Percentiles rank a stretch among this genome's conserved stretches.
phyloP scores from a whole-genome alignment of 179 eudicot genomes.

The Sideroxylon spinosum region DNA sequence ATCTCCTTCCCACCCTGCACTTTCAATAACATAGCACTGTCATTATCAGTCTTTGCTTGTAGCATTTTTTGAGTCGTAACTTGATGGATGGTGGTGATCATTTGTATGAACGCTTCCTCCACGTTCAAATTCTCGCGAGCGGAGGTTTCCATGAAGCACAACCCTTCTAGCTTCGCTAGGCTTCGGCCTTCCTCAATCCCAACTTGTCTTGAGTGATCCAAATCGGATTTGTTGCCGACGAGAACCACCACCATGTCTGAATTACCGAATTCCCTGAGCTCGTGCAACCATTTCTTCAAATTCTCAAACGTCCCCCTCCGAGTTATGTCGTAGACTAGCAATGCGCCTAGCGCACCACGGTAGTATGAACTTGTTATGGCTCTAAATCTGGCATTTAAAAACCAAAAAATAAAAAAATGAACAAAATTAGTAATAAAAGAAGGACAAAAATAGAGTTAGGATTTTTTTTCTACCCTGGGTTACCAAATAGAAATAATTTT shows the following conservation, averaged over 20 bases:
- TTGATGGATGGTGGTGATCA: slow-evolving; percentile 43
- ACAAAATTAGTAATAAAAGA: no score
- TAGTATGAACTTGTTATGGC: slow-evolving; percentile 68
- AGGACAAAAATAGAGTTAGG: no score
- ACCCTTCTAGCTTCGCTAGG: slow-evolving; percentile 41
- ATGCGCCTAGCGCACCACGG: slow-evolving; percentile 57
- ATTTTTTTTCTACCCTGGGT: no score
- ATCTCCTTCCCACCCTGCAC: slow-evolving; percentile 32
- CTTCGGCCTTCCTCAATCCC: slow-evolving; percentile 40
- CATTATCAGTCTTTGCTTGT: slow-evolving; percentile 28
- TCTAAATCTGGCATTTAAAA: slow-evolving; percentile 37
- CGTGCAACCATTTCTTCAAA: slow-evolving; percentile 46
- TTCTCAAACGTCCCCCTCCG: slow-evolving; percentile 41
- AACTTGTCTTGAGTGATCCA: slow-evolving; percentile 36
- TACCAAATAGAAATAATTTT: no score
- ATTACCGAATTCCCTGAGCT: slow-evolving; percentile 41
- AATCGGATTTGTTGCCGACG: slow-evolving; percentile 57
- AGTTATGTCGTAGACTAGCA: slow-evolving; percentile 57
- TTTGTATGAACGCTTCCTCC: slow-evolving; percentile 47
- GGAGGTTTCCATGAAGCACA: slow-evolving; percentile 51
- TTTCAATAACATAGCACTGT: neutral
- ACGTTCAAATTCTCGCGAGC: slow-evolving; percentile 48
- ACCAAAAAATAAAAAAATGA: neutral
- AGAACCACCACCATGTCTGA: slow-evolving; percentile 56
- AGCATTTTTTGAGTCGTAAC: slow-evolving; percentile 34